phyloP scores from a whole-genome alignment of 164 flowering plant species.

The Santalum album region DNA sequence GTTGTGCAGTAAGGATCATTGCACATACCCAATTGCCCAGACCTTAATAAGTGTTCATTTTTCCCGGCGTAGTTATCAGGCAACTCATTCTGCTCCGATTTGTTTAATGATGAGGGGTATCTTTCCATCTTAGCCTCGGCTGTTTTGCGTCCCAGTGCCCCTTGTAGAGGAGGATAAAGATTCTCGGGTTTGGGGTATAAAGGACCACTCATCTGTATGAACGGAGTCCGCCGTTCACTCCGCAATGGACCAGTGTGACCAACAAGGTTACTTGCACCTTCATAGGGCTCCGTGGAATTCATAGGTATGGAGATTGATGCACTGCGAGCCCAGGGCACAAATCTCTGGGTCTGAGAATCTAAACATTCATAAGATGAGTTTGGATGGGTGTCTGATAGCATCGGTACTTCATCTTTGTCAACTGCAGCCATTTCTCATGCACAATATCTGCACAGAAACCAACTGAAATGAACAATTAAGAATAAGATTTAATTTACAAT shows the following conservation, averaged over 20 bases:
- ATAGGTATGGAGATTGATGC: conserved; percentile 47
- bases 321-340: conserved; percentile 30
- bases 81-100: conserved; percentile 25
- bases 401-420: conserved; percentile 61
- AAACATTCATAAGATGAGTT: conserved; percentile 16
- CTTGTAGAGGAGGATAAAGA: conserved; percentile 14
- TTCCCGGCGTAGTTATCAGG: conserved; percentile 21
- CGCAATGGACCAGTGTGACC: conserved; percentile 66
- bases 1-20: conserved; percentile 89
- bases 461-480: neutral
- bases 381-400: conserved; percentile 32
- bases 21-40: conserved; percentile 83
- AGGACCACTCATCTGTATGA: conserved; percentile 60
- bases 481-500: too few species aligned
- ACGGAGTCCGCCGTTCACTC: conserved; percentile 33
- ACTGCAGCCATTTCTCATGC: conserved; percentile 26
- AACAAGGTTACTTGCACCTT: conserved; percentile 21
- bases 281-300: conserved; percentile 26
- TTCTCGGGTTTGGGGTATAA: conserved; percentile 25
- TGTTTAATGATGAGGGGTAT: conserved; percentile 31
- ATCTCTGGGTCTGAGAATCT: conserved; percentile 17
- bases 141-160: conserved; percentile 8
- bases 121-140: conserved; percentile 27
- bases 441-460: neutral
- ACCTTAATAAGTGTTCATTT: conserved; percentile 69